Evolutionary conservation across 2,329 filamentous ascomycete species (phyloP).

Genomic region (Scolecobasidium constrictum): DNA sequence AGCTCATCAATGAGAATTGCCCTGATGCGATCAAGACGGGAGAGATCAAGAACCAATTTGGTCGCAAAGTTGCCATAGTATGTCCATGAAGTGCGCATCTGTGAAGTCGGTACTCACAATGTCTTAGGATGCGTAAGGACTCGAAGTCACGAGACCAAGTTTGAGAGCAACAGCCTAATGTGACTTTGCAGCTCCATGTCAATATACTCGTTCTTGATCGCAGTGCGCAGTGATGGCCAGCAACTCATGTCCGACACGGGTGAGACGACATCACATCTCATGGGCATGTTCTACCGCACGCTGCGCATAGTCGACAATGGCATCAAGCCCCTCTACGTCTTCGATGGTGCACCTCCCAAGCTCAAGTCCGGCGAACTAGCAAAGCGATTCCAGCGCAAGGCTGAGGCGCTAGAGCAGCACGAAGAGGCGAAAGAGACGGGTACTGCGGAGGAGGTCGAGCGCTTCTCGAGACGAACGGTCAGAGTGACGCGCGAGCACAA

Average conservation of each 20-base stretch:
- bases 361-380: conserved; percentile 95
- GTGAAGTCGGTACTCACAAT: conserved; percentile 12
- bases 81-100: conserved; percentile 25
- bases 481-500: conserved; percentile 96
- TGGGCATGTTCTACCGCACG: conserved; percentile 99
- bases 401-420: conserved; percentile 77
- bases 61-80: conserved; percentile 95
- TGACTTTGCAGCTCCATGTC: conserved; percentile 83
- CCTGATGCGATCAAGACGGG: conserved; percentile 93
- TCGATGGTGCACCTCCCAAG: conserved; percentile 92
- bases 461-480: conserved; percentile 88
- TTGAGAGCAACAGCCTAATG: no score
- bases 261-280: conserved; percentile 94
- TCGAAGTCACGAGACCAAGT: no score
- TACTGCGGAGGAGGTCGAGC: conserved; percentile 94
- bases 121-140: conserved; percentile 34
- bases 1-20: conserved; percentile 60
- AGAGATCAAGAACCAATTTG: conserved; percentile 98
- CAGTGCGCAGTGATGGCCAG: conserved; percentile 91
- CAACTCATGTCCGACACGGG: conserved; percentile 91
- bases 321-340: conserved; percentile 97
- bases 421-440: conserved; percentile 97
- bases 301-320: conserved; percentile 97
- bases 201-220: conserved; percentile 97
- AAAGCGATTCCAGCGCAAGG: conserved; percentile 90